These are phyloP conservation scores for Dinochytrium kinnereticum DNA, from an alignment of 371 early-diverging fungal species.

Conservation along the genomic window DNA sequence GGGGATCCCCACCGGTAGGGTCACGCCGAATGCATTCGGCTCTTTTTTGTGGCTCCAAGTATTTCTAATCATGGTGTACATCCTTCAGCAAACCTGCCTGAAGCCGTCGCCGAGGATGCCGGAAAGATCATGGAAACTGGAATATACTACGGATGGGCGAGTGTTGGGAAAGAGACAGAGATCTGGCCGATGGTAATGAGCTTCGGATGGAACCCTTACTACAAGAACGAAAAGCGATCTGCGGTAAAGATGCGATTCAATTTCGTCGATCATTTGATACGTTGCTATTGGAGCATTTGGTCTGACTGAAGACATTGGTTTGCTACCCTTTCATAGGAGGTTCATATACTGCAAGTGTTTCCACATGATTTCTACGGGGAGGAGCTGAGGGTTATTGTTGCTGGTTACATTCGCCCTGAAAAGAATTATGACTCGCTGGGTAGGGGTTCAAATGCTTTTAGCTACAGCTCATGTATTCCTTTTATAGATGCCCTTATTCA, in stretches of 20 bases:
- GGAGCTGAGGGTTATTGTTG: slow-evolving; percentile 78
- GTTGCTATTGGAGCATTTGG: too few relatives aligned
- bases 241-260: slow-evolving; percentile 64
- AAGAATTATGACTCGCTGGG: slow-evolving; percentile 84
- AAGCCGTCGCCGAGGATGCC: slow-evolving; percentile 71
- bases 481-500: slow-evolving; percentile 81
- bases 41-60: not conserved
- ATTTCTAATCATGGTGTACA: not conserved
- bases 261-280: too few relatives aligned
- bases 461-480: not conserved
- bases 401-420: slow-evolving; percentile 91
- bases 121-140: slow-evolving; percentile 76
- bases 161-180: slow-evolving; percentile 56
- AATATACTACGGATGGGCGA: slow-evolving; percentile 95
- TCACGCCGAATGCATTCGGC: not conserved
- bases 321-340: slow-evolving; percentile 81
- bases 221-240: slow-evolving; percentile 93
- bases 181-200: slow-evolving; percentile 98
- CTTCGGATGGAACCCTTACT: slow-evolving; percentile 98
- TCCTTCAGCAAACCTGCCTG: slow-evolving; percentile 84
- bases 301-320: too few relatives aligned
- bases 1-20: slow-evolving; percentile 94
- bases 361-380: slow-evolving; percentile 89
- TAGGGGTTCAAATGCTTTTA: slow-evolving; percentile 37
- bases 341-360: slow-evolving; percentile 91